phyloP scores from a whole-genome alignment of 2,329 filamentous ascomycete genomes.

The Beauveria sp. region DNA sequence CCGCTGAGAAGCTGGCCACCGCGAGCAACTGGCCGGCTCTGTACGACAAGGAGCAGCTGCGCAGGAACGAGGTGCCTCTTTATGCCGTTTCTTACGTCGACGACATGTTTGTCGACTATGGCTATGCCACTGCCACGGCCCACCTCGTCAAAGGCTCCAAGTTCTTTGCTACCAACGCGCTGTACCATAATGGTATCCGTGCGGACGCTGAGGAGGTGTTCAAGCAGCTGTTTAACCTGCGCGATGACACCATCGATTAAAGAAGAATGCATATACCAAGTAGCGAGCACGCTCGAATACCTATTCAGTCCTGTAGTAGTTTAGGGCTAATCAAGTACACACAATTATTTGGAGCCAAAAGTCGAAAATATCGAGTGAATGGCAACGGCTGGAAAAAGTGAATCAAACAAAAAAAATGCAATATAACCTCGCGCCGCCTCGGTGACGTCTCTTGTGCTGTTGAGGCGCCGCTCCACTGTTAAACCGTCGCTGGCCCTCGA shows the following conservation, averaged over 20 bases:
- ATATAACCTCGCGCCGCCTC: neutral
- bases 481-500: neutral
- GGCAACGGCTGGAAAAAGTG: neutral
- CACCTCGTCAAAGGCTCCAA: conserved; percentile 66
- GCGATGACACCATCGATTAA: conserved; percentile 59
- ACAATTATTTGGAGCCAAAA: neutral
- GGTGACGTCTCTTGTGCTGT: neutral
- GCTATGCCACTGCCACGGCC: conserved; percentile 66
- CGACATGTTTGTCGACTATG: conserved; percentile 88
- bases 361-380: neutral
- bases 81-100: conserved; percentile 79
- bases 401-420: neutral
- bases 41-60: conserved; percentile 68
- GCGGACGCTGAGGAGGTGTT: conserved; percentile 69
- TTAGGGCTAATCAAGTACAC: neutral
- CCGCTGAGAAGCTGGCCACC: conserved; percentile 63
- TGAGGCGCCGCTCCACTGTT: neutral
- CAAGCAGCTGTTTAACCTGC: conserved; percentile 64
- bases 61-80: conserved; percentile 72
- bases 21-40: conserved; percentile 64
- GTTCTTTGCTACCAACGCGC: conserved; percentile 74
- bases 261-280: neutral
- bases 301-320: neutral
- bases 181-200: conserved; percentile 81
- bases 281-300: neutral